Conservation (phyloP, 1,284 basidiomycete genomes). For the Ustilago sp. region DNA sequence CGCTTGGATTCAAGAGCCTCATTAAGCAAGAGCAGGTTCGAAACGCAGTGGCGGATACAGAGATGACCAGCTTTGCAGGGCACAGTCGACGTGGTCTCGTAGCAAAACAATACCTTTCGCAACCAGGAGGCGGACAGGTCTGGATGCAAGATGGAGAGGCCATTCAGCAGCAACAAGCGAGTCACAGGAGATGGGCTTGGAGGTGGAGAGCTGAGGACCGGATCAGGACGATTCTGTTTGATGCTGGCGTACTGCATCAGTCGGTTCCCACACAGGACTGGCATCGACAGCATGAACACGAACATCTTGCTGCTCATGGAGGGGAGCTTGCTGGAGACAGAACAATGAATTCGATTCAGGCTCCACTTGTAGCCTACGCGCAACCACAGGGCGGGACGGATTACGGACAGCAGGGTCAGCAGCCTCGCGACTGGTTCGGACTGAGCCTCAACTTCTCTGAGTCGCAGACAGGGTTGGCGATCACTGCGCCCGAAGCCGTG, state of each 20-base stretch:
- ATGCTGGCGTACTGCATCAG: slow-evolving; percentile 29
- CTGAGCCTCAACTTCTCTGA: slow-evolving; percentile 3
- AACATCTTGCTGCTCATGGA: neutral
- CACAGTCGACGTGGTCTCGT: slow-evolving; percentile 18
- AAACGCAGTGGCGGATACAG: slow-evolving; percentile 12
- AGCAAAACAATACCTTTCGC: neutral
- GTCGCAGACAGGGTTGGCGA: slow-evolving; percentile 33
- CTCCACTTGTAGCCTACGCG: neutral
- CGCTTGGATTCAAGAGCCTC: slow-evolving; percentile 26
- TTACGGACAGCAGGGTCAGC: slow-evolving; percentile 8
- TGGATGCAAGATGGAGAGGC: slow-evolving; percentile 18
- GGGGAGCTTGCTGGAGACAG: neutral
- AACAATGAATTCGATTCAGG: neutral
- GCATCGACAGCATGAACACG: slow-evolving; percentile 5
- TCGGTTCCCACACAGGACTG: slow-evolving; percentile 12
- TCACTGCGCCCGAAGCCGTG: slow-evolving; percentile 32
- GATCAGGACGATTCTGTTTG: slow-evolving; percentile 42
- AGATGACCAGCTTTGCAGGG: slow-evolving; percentile 18
- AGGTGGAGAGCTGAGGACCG: slow-evolving; percentile 44
- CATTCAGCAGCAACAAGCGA: slow-evolving; percentile 18
- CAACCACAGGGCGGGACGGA: neutral
- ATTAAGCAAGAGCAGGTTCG: slow-evolving; percentile 28
- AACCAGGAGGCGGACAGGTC: neutral
- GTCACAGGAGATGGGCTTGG: slow-evolving; percentile 41
- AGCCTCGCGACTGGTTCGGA: slow-evolving; percentile 20